These are phyloP conservation scores for Parasitella parasitica DNA, from an alignment of 371 early-diverging fungal genomes.

Conservation along the genomic window DNA sequence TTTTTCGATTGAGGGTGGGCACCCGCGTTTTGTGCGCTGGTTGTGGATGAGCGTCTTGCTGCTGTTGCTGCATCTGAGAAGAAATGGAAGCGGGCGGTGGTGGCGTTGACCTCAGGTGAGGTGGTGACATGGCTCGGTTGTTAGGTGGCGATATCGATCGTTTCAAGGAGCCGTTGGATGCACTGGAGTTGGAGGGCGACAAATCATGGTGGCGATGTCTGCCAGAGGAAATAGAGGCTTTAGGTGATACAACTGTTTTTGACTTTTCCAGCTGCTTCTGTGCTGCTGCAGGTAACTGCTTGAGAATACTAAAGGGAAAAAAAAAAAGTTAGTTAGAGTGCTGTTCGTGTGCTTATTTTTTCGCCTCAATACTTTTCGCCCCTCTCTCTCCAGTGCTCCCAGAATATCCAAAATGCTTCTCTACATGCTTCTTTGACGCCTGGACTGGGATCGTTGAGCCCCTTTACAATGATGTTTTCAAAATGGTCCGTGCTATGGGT, in stretches of 20 bases:
- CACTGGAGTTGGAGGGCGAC: constrained; percentile 37
- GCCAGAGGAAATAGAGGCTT: constrained; percentile 34
- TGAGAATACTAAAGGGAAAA: constrained; percentile 21
- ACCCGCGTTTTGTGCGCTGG: constrained; percentile 36
- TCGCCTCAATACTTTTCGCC: constrained; percentile 47
- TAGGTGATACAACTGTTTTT: constrained; percentile 23
- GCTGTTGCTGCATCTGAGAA: constrained; percentile 22
- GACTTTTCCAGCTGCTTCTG: constrained; percentile 42
- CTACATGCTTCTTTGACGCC: constrained; percentile 40
- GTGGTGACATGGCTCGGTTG: constrained; percentile 76
- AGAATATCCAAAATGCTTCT: constrained; percentile 48
- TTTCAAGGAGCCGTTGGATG: constrained; percentile 26
- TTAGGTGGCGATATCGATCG: constrained; percentile 23
- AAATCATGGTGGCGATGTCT: constrained; percentile 22
- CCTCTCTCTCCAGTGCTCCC: constrained; percentile 44
- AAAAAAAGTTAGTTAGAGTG: background rate
- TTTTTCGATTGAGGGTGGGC: constrained; percentile 34
- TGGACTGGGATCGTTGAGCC: constrained; percentile 46
- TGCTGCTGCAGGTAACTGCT: constrained; percentile 17
- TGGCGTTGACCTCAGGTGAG: constrained; percentile 68
- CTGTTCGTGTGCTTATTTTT: background rate
- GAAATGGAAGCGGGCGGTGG: constrained; percentile 24
- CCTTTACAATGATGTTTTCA: constrained; percentile 38
- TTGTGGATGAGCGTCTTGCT: background rate
- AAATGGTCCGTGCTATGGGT: constrained; percentile 34